phyloP scores from a whole-genome alignment of 2,329 filamentous ascomycete species.

The Apiospora arundinis region DNA sequence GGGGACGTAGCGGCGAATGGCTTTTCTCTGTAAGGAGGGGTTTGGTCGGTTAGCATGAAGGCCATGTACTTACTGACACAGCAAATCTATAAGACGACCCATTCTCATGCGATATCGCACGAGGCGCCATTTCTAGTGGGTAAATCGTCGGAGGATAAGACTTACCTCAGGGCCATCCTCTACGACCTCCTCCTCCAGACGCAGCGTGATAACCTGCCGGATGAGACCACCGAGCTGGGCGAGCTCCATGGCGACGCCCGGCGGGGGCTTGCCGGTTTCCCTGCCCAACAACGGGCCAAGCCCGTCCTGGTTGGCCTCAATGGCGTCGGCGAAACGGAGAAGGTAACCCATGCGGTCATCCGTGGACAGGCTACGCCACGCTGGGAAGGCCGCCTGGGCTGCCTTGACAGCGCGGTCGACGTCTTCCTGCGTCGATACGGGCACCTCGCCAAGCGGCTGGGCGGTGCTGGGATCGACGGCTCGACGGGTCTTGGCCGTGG shows the following conservation, averaged over 20 bases:
- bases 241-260: background rate
- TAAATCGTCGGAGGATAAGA: background rate
- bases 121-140: too few species aligned
- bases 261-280: background rate
- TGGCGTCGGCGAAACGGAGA: constrained; percentile 30
- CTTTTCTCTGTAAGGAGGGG: constrained; percentile 45
- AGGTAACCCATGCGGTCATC: constrained; percentile 35
- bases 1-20: constrained; percentile 38
- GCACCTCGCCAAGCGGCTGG: constrained; percentile 32
- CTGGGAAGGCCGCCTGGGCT: constrained; percentile 35
- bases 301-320: constrained; percentile 18
- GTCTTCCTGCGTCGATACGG: constrained; percentile 32
- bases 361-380: constrained; percentile 38
- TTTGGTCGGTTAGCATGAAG: background rate
- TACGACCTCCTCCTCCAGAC: background rate
- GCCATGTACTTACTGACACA: background rate
- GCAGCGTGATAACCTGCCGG: constrained; percentile 44
- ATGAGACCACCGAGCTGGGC: constrained; percentile 25
- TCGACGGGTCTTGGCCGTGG: constrained; percentile 26
- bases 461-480: constrained; percentile 41
- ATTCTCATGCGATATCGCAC: too few species aligned
- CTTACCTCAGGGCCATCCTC: background rate
- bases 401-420: constrained; percentile 34
- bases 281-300: background rate
- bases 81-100: too few species aligned